Percentiles rank a stretch among this genome's conserved stretches.
Evolutionary conservation across 768 basidiomycete genomes (phyloP).

Genomic region (Pleurotus eryngii): DNA sequence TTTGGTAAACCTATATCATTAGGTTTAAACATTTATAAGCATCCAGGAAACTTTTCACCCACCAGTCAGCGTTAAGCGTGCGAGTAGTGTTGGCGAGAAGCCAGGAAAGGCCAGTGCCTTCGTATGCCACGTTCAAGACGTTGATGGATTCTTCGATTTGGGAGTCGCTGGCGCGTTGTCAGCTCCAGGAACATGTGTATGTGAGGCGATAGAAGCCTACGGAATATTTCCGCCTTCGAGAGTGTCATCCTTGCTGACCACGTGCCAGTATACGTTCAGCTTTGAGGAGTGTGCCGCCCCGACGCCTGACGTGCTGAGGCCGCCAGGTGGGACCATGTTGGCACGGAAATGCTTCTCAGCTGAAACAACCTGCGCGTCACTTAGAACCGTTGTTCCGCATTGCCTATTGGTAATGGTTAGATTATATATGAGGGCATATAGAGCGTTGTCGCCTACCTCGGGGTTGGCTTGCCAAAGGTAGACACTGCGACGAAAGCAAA

Average conservation of each 20-base stretch:
- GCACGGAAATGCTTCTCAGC: conserved; percentile 39
- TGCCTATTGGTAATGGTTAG: conserved; percentile 18
- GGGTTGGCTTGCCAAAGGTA: conserved; percentile 22
- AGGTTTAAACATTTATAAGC: neutral
- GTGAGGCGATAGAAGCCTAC: conserved; percentile 15
- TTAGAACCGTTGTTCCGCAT: conserved; percentile 36
- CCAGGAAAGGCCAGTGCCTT: conserved; percentile 26
- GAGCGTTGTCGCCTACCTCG: conserved; percentile 10
- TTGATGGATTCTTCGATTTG: neutral
- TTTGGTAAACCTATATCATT: conserved; percentile 22
- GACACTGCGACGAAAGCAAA: conserved; percentile 23
- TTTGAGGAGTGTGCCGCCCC: conserved; percentile 7
- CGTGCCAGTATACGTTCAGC: conserved; percentile 32
- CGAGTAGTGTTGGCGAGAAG: conserved; percentile 32
- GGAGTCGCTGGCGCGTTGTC: neutral
- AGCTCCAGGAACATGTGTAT: no score
- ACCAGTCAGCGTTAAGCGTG: conserved; percentile 44
- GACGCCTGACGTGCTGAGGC: conserved; percentile 5
- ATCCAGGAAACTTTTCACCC: neutral
- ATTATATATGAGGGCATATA: neutral
- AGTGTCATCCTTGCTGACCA: conserved; percentile 30
- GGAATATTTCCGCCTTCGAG: conserved; percentile 28
- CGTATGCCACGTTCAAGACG: conserved; percentile 9
- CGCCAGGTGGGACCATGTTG: conserved; percentile 26
- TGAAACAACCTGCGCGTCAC: conserved; percentile 29